These are phyloP conservation scores for Scenedesmus sp. DNA, from an alignment of 163 green algal species.

Conservation along the genomic window DNA sequence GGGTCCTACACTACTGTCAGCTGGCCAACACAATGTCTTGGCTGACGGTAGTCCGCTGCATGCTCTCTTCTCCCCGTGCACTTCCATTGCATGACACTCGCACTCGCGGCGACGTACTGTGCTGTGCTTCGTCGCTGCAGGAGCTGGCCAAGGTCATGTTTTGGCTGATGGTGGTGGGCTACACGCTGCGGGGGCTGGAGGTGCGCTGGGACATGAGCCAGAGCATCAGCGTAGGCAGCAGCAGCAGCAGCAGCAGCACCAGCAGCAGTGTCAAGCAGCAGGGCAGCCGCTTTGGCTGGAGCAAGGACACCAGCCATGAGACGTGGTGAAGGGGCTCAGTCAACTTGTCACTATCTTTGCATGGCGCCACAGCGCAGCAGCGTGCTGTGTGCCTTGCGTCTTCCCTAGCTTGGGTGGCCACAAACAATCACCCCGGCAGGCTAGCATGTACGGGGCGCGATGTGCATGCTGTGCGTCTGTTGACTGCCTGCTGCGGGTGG, in stretches of 20 bases:
- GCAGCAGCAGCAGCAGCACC: neutral
- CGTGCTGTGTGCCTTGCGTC: neutral
- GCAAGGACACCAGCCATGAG: constrained; percentile 27
- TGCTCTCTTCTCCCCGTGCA: neutral
- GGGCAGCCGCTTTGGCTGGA: constrained; percentile 27
- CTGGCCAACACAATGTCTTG: neutral
- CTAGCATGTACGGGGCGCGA: neutral
- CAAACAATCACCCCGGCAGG: neutral
- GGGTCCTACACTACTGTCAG: no score
- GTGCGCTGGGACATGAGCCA: constrained; percentile 75
- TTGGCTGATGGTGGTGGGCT: constrained; percentile 89
- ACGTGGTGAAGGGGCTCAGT: constrained; percentile 11
- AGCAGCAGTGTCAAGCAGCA: neutral
- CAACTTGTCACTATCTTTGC: neutral
- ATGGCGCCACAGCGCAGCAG: neutral
- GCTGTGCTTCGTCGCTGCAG: neutral
- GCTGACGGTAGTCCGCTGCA: neutral
- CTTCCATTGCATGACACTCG: no score
- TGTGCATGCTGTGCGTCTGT: neutral
- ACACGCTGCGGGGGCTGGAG: constrained; percentile 87
- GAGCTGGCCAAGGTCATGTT: constrained; percentile 82
- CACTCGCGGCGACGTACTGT: no score
- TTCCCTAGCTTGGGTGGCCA: neutral
- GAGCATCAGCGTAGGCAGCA: constrained; percentile 14
- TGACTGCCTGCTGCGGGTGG: neutral